Percentiles rank a stretch among this genome's conserved stretches.
These are phyloP conservation scores for Colletotrichum ledebouriae DNA, from an alignment of 2,329 filamentous ascomycete genomes.

Conservation along the genomic window DNA sequence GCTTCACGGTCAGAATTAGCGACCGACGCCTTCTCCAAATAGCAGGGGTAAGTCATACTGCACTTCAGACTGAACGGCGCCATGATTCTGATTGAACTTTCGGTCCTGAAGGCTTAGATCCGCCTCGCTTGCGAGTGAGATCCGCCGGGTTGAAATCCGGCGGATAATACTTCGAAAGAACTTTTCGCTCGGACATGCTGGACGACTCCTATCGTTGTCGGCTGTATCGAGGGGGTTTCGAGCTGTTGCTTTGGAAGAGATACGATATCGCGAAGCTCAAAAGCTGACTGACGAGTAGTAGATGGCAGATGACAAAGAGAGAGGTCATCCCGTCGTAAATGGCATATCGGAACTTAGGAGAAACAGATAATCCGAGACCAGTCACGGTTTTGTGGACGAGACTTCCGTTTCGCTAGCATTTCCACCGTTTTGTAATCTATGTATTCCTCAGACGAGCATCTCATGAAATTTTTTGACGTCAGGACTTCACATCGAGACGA, in stretches of 20 bases:
- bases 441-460: too few relatives aligned
- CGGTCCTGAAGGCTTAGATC: constrained; percentile 78
- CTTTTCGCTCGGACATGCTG: constrained; percentile 89
- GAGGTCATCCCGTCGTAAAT: background rate
- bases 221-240: background rate
- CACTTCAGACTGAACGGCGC: constrained; percentile 88
- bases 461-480: too few relatives aligned
- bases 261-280: constrained; percentile 21
- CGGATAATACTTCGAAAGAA: constrained; percentile 75
- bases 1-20: too few relatives aligned
- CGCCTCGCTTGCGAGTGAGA: constrained; percentile 75
- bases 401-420: background rate
- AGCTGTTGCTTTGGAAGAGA: background rate
- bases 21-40: too few relatives aligned
- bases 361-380: background rate
- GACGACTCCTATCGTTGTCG: constrained; percentile 32
- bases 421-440: background rate
- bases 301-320: constrained; percentile 25
- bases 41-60: constrained; percentile 47
- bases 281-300: background rate
- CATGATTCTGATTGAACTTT: constrained; percentile 91
- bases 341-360: background rate
- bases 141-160: constrained; percentile 92
- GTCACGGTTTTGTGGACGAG: background rate
- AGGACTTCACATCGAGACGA: too few relatives aligned